These are phyloP conservation scores for Phytophthora sansomeana DNA, from an alignment of 352 stramenopile genomes.

Conservation along the genomic window DNA sequence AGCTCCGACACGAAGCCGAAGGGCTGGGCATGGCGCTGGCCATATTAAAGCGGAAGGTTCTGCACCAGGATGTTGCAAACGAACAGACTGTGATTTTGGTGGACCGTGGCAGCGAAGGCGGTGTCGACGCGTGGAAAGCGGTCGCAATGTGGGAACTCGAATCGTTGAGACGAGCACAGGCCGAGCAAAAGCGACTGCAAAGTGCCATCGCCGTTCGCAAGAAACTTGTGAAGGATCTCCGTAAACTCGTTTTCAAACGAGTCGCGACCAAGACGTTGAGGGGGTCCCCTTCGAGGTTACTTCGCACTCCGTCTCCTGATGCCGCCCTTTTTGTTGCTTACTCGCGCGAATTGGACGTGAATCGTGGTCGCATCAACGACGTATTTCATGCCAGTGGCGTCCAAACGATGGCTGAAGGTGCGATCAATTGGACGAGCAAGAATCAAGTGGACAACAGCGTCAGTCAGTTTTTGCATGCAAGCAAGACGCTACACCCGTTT, in stretches of 20 bases:
- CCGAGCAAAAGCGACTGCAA: conserved; percentile 10
- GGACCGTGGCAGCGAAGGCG: background rate
- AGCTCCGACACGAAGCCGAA: background rate
- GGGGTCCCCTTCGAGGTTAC: background rate
- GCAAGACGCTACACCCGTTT: conserved; percentile 4
- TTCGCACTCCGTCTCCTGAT: background rate
- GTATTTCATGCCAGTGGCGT: conserved; percentile 3
- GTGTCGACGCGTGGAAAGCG: conserved; percentile 6
- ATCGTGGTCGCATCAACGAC: conserved; percentile 21
- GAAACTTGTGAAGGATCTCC: conserved; percentile 14
- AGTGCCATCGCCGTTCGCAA: background rate
- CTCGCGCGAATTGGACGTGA: conserved; percentile 4
- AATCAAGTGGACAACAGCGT: background rate
- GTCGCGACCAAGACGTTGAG: background rate
- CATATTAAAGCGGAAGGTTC: background rate
- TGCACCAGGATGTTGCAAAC: background rate
- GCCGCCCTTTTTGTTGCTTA: background rate
- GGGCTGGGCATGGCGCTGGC: background rate
- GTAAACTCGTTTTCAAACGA: background rate
- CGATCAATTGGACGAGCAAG: background rate
- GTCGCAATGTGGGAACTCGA: conserved; percentile 8
- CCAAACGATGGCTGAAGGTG: background rate
- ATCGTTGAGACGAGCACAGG: background rate
- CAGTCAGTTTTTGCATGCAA: conserved; percentile 5
- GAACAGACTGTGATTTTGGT: background rate